A percentile compares a stretch with the other conserved stretches of the same genome.
Conservation (phyloP, 257 asterid species). For the Fraxinus pennsylvanica region DNA sequence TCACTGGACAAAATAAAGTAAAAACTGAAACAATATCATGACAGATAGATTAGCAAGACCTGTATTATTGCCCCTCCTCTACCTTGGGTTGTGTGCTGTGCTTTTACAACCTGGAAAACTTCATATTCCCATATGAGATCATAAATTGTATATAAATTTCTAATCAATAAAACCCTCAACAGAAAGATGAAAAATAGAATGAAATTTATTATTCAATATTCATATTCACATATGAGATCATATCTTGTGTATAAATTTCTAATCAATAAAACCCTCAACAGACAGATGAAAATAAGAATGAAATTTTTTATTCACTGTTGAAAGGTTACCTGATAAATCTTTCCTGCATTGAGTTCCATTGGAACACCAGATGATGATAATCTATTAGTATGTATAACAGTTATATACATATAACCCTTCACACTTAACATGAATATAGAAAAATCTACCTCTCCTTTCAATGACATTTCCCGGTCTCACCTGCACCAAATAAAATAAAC, state of each 20-base stretch:
- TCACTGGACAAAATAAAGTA: slow-evolving; percentile 2
- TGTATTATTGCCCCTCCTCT: slow-evolving; percentile 97
- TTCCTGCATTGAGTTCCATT: slow-evolving; percentile 58
- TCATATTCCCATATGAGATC: slow-evolving; percentile 4
- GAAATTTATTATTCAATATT: slow-evolving; percentile 8
- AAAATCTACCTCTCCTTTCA: slow-evolving; percentile 76
- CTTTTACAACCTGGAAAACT: slow-evolving; percentile 74
- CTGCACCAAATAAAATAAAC: slow-evolving; percentile 46
- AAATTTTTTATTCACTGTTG: slow-evolving; percentile 7
- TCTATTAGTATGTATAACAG: slow-evolving; percentile 24
- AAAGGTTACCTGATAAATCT: slow-evolving; percentile 69
- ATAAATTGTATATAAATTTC: slow-evolving; percentile 14
- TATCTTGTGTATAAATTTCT: slow-evolving; percentile 13
- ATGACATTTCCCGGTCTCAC: slow-evolving; percentile 86
- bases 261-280: not conserved
- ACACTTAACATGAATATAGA: slow-evolving; percentile 13
- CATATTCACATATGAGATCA: slow-evolving; percentile 5
- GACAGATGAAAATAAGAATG: not conserved
- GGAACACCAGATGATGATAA: slow-evolving; percentile 31
- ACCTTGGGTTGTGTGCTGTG: slow-evolving; percentile 90
- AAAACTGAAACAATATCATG: slow-evolving; percentile 12
- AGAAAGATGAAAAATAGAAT: not conserved
- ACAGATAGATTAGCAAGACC: slow-evolving; percentile 41
- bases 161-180: not conserved
- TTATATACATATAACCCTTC: slow-evolving; percentile 13